Evolutionary conservation across 2,329 filamentous ascomycete genomes (phyloP), one percentile per base, ranked within the genome.

Genomic region (Stemphylium vesicarium): DNA sequence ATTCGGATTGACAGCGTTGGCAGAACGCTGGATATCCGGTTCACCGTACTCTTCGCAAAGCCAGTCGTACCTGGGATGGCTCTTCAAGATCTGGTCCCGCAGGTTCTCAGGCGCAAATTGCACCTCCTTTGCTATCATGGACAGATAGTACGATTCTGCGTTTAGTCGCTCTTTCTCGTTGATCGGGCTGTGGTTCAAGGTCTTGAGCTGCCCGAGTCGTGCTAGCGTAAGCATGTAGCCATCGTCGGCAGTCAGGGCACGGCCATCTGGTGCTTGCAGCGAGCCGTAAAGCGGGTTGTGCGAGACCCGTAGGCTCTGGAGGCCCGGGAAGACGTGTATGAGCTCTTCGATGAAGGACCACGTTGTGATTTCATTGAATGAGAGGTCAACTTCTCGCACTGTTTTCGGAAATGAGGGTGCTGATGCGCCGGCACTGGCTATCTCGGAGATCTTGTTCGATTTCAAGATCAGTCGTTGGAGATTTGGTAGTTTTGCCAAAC

Each of bases 131-230:
- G 85, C 90, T 53, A 97, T 95, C 49, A 90, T 85, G 0, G 88
- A 91, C 10, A 98, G 85, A 73, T 99, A 99, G 74, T 96, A 99
- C 68, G 94, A 88, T 66, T 98, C 95, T 4, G 92, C 92, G 68
- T 98, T 95, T 49, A 86, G 82, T 15, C 94, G 86, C 72, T 98
- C 93, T 37, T 88, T 85, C 1, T 80, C 65, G 0, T 87, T 87
- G 63, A 98, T 87, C 1, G 73, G 75, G 56, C 76, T 87, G 72
- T 90, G 92, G 71, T 95, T 95, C 26, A 97, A 82, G 0, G 80
- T 81, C 48, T 82, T 83, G 9, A 98, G 82, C 1, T 79, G 78
- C 1, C 84, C 82, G 1, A 97, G 80, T 2, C 92, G 89, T 24
- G 88, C 91, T 22, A 96, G 80, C 0, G 91, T 91, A 42, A 97